Evolutionary conservation across 2,329 filamentous ascomycete genomes (phyloP), one percentile per base, ranked within the genome.

Genomic region (Fusarium agapanthi): DNA sequence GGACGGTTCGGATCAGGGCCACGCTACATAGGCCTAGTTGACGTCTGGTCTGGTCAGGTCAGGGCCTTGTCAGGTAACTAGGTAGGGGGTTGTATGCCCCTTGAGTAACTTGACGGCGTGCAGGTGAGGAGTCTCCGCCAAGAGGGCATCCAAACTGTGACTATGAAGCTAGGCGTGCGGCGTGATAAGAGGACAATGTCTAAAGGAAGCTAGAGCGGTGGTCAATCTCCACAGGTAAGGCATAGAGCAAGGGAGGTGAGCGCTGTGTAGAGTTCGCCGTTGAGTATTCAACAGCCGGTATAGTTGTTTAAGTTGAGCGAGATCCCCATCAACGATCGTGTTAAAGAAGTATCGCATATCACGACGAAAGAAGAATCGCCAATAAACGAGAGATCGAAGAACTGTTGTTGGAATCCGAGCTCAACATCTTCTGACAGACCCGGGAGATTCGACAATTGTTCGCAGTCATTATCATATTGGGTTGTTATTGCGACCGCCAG

Each of bases 281-380:
- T 62, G 44, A 61, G 47, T 41, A 62, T 44, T 67, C 65, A 35
- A 51, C 48, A 28, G 34, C 28, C 45, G 41, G 53, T 47, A 59
- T 43, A 55, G 64, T 72, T 67, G 71, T 72, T 74, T 74, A 74
- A 74, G 71, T 74, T 72, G 63, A 60, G 59, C 60, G 60, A 72
- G 68, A 66, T 72, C 68, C 71, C 71, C 71, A 37, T 65, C 62
- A 37, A 32, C 38, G 60, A 54, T 20, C 34, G 22, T 40, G 22
- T 37, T 28, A 47, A 47, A 55, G 26, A 38, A 71, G 48, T 40
- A 50, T 59, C 41, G 43, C 50, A 59, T 68, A 51, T 41, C 59
- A 68, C 56, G 50, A 61, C 58, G 51, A 28, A n/a, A 13, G 40
- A 67, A 35, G 48, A 68, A 50, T 43, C 43, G 35, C 26, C 11